Evolutionary conservation across 352 stramenopile genomes (phyloP), one percentile per base, ranked within the genome.

Genomic region (Phytopythium helicoides): DNA sequence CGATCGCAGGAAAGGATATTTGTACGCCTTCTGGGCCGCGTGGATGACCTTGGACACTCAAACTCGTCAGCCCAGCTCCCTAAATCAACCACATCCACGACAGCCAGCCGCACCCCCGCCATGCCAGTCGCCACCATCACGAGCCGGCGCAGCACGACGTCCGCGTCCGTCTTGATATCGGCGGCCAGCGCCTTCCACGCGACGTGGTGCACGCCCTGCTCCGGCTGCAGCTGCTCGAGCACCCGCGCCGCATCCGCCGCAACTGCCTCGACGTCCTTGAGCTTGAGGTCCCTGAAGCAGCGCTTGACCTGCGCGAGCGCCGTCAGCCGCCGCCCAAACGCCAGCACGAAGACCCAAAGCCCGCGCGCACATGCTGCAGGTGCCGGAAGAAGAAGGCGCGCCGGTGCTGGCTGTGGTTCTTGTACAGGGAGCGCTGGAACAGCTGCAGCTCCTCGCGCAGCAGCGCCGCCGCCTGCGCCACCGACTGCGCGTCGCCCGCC

Each of bases 341-440:
- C n/a, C n/a, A n/a, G n/a, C n/a, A n/a, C n/a, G n/a, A n/a, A n/a
- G n/a, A n/a, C n/a, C n/a, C n/a, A n/a, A n/a, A n/a, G n/a, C n/a
- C n/a, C n/a, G n/a, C 15, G 6, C 47, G 28, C 3, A 84, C 74
- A 38, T 88, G 64, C 60, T 92, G 75, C 33, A 94, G 66, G 51
- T 91, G 78, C 62, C 89, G 74, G 56, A 77, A 95, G 63, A 90
- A 95, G 34, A 80, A 81, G 8, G 82, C 76, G 19, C 85, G 82
- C 3, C 85, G 82, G 52, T 95, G 85, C 62, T 95, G 85, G 62
- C 79, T 95, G 47, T 89, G 78, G 56, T 95, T 95, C 58, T 93
- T 95, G 73, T 95, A 95, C 76, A 95, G 90, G 15, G 54, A 74
- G 25, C 79, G 80, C 56, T 87, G 81, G 51, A 93, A 91, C 11